These are phyloP conservation scores for Suillus luteus DNA, from an alignment of 768 basidiomycete genomes.

Conservation along the genomic window DNA sequence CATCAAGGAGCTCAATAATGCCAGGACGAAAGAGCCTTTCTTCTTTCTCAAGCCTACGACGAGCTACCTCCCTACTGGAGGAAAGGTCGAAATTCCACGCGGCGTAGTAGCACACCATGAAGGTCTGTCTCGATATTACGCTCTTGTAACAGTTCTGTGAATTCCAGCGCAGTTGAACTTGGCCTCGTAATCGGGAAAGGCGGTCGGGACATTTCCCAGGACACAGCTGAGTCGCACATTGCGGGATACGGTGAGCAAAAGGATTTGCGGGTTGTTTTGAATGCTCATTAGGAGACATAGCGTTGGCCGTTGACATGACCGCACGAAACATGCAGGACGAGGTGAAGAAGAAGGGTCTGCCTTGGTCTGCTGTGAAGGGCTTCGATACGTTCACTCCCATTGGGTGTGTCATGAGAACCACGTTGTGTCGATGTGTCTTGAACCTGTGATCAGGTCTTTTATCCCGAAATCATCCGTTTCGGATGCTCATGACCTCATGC, in stretches of 20 bases:
- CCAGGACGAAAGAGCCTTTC: conserved; percentile 88
- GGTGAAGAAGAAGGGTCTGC: conserved; percentile 91
- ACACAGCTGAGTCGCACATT: conserved; percentile 73
- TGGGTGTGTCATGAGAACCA: conserved; percentile 49
- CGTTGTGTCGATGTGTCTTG: not conserved
- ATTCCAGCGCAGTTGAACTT: conserved; percentile 71
- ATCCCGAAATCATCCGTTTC: conserved; percentile 70
- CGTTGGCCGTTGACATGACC: conserved; percentile 95
- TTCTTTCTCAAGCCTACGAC: conserved; percentile 98
- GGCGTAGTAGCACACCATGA: conserved; percentile 90
- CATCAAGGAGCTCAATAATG: conserved; percentile 88
- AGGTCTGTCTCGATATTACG: conserved; percentile 47
- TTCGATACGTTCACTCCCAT: conserved; percentile 97
- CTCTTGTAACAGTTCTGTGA: not conserved
- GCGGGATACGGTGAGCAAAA: conserved; percentile 82
- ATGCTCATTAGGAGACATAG: conserved; percentile 39
- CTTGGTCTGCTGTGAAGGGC: conserved; percentile 96
- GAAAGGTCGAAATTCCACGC: conserved; percentile 80
- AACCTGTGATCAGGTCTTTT: conserved; percentile 55
- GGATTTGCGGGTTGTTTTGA: no score
- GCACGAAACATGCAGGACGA: conserved; percentile 93
- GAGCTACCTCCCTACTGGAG: conserved; percentile 78
- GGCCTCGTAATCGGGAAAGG: conserved; percentile 92
- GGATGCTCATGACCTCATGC: conserved; percentile 74
- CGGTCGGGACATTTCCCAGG: conserved; percentile 79